These are phyloP conservation scores for Avicennia marina DNA, from an alignment of 257 asterid genomes.

Conservation along the genomic window DNA sequence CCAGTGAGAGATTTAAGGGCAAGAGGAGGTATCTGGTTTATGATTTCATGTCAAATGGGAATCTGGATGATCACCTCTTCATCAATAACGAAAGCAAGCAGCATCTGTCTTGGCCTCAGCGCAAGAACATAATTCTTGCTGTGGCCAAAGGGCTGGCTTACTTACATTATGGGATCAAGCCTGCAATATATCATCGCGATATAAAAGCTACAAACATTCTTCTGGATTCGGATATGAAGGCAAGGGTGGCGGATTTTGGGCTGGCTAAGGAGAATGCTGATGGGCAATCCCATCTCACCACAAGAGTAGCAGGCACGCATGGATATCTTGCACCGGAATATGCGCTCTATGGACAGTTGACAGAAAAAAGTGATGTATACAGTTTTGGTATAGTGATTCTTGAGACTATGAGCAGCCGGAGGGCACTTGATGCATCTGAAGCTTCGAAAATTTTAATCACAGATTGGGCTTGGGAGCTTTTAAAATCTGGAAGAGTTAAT, in stretches of 20 bases:
- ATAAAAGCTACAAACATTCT: constrained; percentile 81
- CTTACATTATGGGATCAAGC: constrained; percentile 79
- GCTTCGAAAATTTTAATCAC: constrained; percentile 57
- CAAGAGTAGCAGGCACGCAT: constrained; percentile 90
- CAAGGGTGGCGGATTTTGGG: constrained; percentile 90
- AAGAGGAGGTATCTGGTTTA: constrained; percentile 68
- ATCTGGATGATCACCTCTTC: constrained; percentile 73
- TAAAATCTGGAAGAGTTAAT: constrained; percentile 56
- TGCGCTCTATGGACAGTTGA: constrained; percentile 84
- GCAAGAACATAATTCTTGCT: constrained; percentile 76
- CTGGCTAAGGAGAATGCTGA: constrained; percentile 64
- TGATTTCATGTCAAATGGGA: constrained; percentile 87
- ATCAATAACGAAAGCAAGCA: constrained; percentile 9
- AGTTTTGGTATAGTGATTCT: constrained; percentile 81
- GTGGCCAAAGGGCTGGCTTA: constrained; percentile 73
- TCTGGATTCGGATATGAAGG: constrained; percentile 76
- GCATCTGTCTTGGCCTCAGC: constrained; percentile 71
- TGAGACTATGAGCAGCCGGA: constrained; percentile 93
- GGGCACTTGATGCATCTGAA: constrained; percentile 63
- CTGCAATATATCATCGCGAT: constrained; percentile 82
- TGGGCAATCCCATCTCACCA: constrained; percentile 86
- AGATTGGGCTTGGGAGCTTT: constrained; percentile 86
- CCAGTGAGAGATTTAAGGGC: constrained; percentile 29
- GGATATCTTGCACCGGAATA: constrained; percentile 93
- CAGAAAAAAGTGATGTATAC: constrained; percentile 85